Percentiles rank a stretch among this genome's conserved stretches.
Conservation (phyloP, 1,284 basidiomycete genomes). For the Rhodotorula mucilaginosa region DNA sequence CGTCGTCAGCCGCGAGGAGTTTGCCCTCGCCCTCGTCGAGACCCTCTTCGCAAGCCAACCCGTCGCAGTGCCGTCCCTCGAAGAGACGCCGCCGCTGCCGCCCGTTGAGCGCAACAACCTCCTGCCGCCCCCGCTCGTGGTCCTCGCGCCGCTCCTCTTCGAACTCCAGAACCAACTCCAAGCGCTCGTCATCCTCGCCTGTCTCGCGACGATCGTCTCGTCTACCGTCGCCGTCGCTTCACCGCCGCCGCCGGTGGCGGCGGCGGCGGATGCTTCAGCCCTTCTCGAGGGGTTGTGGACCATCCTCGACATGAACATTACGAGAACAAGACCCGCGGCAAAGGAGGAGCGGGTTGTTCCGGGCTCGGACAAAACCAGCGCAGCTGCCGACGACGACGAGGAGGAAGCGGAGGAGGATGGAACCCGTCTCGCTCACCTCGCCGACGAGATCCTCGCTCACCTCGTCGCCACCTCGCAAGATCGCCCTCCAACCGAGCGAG, state of each 20-base stretch:
- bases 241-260: not conserved
- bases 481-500: not conserved
- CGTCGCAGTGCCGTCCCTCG: conserved; percentile 36
- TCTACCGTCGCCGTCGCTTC: no score
- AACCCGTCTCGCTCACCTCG: conserved; percentile 64
- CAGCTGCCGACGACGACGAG: not conserved
- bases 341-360: conserved; percentile 50
- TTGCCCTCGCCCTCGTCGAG: conserved; percentile 42
- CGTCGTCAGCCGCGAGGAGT: conserved; percentile 48
- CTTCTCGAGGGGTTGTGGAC: conserved; percentile 59
- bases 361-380: conserved; percentile 43
- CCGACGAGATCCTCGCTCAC: conserved; percentile 64
- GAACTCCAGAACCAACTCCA: conserved; percentile 67
- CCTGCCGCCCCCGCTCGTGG: conserved; percentile 64
- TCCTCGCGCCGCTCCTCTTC: conserved; percentile 58
- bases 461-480: conserved; percentile 43
- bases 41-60: conserved; percentile 28
- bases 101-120: conserved; percentile 41
- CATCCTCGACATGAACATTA: conserved; percentile 53
- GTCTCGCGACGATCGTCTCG: conserved; percentile 57
- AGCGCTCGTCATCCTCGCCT: conserved; percentile 64
- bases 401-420: not conserved
- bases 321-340: no score
- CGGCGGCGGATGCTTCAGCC: not conserved
- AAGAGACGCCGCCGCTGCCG: conserved; percentile 41